These are phyloP conservation scores for Pouteria glomerata DNA, from an alignment of 148 eudicot species.

Conservation along the genomic window DNA sequence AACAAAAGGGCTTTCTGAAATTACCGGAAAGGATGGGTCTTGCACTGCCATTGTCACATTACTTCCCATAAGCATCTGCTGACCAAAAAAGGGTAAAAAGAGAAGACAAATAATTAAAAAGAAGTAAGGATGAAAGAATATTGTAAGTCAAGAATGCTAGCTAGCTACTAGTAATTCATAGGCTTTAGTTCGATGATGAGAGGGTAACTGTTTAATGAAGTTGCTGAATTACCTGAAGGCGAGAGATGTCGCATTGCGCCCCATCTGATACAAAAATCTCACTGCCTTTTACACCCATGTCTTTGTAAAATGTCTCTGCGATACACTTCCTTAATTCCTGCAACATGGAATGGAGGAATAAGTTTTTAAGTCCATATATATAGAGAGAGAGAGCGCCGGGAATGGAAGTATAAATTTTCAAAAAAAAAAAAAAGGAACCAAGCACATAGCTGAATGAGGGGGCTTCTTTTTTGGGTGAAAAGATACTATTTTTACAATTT, in stretches of 20 bases:
- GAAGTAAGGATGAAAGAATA: not conserved
- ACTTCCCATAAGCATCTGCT: slow-evolving; percentile 40
- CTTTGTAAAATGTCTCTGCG: slow-evolving; percentile 27
- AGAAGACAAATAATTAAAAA: not conserved
- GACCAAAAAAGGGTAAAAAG: not conserved
- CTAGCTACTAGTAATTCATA: too few species aligned
- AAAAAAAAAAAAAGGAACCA: too few species aligned
- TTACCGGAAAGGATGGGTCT: slow-evolving; percentile 52
- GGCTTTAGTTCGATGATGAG: not conserved
- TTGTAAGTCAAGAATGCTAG: too few species aligned
- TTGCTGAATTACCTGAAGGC: slow-evolving; percentile 31
- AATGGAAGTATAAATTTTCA: too few species aligned
- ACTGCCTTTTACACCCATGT: slow-evolving; percentile 14
- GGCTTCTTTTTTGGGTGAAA: too few species aligned
- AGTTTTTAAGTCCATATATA: too few species aligned
- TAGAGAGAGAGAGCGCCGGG: too few species aligned
- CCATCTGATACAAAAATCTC: slow-evolving; percentile 47
- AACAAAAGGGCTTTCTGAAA: not conserved
- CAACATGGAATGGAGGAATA: not conserved
- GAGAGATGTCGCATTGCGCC: slow-evolving; percentile 45
- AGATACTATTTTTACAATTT: too few species aligned
- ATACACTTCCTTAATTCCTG: slow-evolving; percentile 38
- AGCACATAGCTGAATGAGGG: too few species aligned
- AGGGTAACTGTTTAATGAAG: not conserved
- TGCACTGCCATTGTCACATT: slow-evolving; percentile 34